Evolutionary conservation across 805 yeast species (phyloP).

Genomic region (Pichia occidentalis): DNA sequence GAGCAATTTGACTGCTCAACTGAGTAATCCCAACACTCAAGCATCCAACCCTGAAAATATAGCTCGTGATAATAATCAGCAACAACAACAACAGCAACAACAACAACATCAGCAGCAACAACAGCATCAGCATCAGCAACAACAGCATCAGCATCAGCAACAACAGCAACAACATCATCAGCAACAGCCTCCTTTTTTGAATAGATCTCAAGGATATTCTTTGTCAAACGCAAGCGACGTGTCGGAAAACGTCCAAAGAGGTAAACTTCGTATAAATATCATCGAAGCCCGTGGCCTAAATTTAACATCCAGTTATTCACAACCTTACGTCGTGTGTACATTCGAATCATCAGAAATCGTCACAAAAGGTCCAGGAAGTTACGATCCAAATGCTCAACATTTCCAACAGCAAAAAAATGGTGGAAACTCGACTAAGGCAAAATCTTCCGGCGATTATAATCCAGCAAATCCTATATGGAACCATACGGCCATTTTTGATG

Average conservation of each 20-base stretch:
- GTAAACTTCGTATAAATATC: constrained; percentile 75
- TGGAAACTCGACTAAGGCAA: constrained; percentile 2
- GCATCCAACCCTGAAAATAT: too few species aligned
- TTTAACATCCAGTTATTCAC: constrained; percentile 47
- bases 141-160: background rate
- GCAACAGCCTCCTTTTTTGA: constrained; percentile 1
- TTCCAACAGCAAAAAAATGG: constrained; percentile 18
- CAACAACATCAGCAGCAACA: background rate
- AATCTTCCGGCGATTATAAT: constrained; percentile 19
- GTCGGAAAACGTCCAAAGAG: constrained; percentile 50
- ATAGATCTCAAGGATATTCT: constrained; percentile 24
- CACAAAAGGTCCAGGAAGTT: constrained; percentile 66
- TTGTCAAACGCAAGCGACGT: constrained; percentile 16
- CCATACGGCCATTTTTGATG: constrained; percentile 90
- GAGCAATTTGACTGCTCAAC: constrained; percentile 19
- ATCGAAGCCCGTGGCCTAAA: constrained; percentile 70
- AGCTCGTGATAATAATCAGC: background rate
- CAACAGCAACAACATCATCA: constrained; percentile 8
- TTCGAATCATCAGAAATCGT: constrained; percentile 89
- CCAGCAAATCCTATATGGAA: constrained; percentile 77
- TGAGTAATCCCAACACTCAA: constrained; percentile 7
- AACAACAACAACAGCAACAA: background rate
- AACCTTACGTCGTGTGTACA: constrained; percentile 86
- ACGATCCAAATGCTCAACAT: constrained; percentile 26
- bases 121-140: constrained; percentile 10